Conservation (phyloP, 441 rosid genomes). For the Iberis amara region DNA sequence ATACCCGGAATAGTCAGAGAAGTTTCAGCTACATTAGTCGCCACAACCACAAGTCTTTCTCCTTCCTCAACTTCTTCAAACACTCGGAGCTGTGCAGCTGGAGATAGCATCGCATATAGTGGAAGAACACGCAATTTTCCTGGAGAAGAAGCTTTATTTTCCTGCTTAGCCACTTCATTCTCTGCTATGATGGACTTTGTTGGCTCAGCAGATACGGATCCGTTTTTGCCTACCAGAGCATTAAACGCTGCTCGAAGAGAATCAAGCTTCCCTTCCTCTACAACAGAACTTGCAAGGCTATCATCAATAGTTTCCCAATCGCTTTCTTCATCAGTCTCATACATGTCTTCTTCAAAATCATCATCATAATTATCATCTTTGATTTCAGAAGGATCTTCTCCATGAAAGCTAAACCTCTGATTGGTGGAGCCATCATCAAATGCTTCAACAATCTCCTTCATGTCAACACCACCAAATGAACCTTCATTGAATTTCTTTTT, state of each 20-base stretch:
- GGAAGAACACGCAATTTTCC: slow-evolving; percentile 59
- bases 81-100: slow-evolving; percentile 77
- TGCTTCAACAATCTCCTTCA: slow-evolving; percentile 76
- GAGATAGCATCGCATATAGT: slow-evolving; percentile 88
- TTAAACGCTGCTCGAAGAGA: slow-evolving; percentile 75
- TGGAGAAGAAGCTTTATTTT: slow-evolving; percentile 27
- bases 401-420: slow-evolving; percentile 48
- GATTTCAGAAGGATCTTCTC: slow-evolving; percentile 43
- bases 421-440: slow-evolving; percentile 41
- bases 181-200: slow-evolving; percentile 13
- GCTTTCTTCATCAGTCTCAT: slow-evolving; percentile 62
- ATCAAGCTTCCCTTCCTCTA: slow-evolving; percentile 39
- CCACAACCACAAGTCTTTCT: slow-evolving; percentile 76
- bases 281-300: slow-evolving; percentile 24
- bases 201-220: slow-evolving; percentile 30
- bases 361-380: slow-evolving; percentile 26
- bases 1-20: slow-evolving; percentile 89
- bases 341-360: slow-evolving; percentile 27
- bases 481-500: slow-evolving; percentile 30
- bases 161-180: slow-evolving; percentile 31
- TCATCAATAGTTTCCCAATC: slow-evolving; percentile 53
- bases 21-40: slow-evolving; percentile 97
- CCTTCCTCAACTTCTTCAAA: slow-evolving; percentile 80
- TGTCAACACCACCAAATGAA: slow-evolving; percentile 43
- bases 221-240: slow-evolving; percentile 43